Conservation (phyloP, 345 rosid genomes). For the Acer saccharum region DNA sequence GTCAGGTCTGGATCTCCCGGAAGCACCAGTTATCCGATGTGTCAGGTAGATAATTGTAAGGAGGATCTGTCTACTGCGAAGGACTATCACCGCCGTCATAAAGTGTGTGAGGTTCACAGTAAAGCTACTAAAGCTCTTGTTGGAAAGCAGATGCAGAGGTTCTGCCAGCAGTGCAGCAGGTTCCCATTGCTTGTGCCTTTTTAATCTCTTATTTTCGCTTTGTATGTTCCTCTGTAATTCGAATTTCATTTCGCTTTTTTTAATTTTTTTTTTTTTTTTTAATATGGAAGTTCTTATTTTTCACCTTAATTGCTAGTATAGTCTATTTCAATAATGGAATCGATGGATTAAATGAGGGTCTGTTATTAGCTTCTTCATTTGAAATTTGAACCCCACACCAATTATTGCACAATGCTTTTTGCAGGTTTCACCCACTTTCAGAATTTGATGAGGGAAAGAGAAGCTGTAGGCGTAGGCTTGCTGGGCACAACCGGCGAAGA, state of each 20-base stretch:
- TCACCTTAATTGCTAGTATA: neutral
- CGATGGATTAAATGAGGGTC: neutral
- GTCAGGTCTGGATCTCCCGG: constrained; percentile 83
- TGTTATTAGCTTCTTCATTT: neutral
- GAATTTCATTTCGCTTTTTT: neutral
- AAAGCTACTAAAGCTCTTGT: constrained; percentile 77
- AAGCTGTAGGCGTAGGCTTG: constrained; percentile 88
- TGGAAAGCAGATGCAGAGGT: constrained; percentile 93
- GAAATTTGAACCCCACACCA: constrained; percentile 10
- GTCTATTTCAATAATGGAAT: neutral
- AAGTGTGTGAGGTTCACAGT: constrained; percentile 87
- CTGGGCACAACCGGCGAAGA: constrained; percentile 78
- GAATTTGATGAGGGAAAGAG: constrained; percentile 91
- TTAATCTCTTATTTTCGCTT: neutral
- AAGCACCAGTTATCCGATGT: constrained; percentile 60
- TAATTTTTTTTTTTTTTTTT: neutral
- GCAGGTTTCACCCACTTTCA: constrained; percentile 76
- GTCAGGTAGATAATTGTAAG: constrained; percentile 85
- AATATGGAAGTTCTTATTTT: neutral
- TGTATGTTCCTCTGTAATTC: neutral
- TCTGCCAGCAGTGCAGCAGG: constrained; percentile 99
- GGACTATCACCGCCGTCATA: constrained; percentile 92
- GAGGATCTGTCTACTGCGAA: constrained; percentile 80
- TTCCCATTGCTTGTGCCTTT: constrained; percentile 15
- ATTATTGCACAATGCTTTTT: constrained; percentile 3